Evolutionary conservation across 345 rosid species (phyloP).

Genomic region (Eucalyptus globulus): DNA sequence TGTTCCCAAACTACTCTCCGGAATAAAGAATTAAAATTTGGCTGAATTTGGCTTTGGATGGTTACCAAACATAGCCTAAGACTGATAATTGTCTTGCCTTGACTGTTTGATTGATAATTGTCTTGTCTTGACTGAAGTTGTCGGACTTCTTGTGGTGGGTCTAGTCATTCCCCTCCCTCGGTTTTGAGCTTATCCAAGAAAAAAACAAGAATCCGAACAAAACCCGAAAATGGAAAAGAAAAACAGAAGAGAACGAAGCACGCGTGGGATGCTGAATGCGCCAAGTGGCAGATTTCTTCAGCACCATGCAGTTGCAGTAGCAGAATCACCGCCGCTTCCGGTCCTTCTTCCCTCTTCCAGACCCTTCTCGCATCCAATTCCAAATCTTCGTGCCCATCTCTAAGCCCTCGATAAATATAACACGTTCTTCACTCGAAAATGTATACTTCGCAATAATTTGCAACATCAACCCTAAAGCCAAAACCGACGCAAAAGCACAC

Average conservation of each 20-base stretch:
- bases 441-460: background rate
- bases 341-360: background rate
- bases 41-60: no score
- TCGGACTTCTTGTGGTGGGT: background rate
- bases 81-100: background rate
- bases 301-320: background rate
- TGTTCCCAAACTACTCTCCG: no score
- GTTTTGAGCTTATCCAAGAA: background rate
- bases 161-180: background rate
- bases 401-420: background rate
- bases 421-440: background rate
- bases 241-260: background rate
- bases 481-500: background rate
- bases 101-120: no score
- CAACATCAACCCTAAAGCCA: background rate
- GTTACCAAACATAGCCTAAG: no score
- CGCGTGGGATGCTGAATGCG: background rate
- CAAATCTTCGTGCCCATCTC: background rate
- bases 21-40: no score
- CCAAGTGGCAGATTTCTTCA: constrained; percentile 2
- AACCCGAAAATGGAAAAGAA: background rate
- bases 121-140: background rate
- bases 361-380: background rate
- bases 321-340: background rate
- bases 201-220: background rate